Evolutionary conservation across 78 protist species (phyloP).

Genomic region (Capsaspora owczarzaki): DNA sequence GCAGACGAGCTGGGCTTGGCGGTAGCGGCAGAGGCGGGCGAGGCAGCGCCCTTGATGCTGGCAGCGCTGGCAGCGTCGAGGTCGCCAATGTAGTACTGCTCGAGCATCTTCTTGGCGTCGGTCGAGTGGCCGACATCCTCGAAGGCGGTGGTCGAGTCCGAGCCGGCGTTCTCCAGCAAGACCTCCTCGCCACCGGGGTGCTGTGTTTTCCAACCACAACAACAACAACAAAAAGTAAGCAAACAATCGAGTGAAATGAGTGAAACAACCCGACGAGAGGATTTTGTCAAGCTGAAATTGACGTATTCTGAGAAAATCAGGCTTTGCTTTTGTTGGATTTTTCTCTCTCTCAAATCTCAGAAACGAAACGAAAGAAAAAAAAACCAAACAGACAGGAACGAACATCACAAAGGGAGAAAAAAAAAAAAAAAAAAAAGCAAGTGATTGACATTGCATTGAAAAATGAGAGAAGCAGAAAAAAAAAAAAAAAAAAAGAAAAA

Average conservation of each 20-base stretch:
- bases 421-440: too few species aligned
- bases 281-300: neutral
- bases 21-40: too few species aligned
- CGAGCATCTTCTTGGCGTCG: constrained; percentile 27
- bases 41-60: neutral
- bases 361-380: too few species aligned
- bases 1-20: neutral
- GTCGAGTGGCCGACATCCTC: constrained; percentile 46
- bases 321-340: too few species aligned
- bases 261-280: neutral
- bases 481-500: too few species aligned
- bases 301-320: too few species aligned
- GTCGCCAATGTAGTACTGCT: constrained; percentile 8
- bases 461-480: too few species aligned
- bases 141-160: constrained; percentile 33
- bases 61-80: neutral
- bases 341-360: too few species aligned
- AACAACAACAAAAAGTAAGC: neutral
- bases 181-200: constrained; percentile 79
- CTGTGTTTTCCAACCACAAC: neutral
- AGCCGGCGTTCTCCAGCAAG: constrained; percentile 20
- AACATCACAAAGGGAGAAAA: too few species aligned
- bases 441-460: too few species aligned
- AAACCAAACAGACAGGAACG: too few species aligned
- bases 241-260: neutral